Evolutionary conservation across 2,329 filamentous ascomycete genomes (phyloP), one percentile per base, ranked within the genome.

Genomic region (Tolypocladium pustulatum): DNA sequence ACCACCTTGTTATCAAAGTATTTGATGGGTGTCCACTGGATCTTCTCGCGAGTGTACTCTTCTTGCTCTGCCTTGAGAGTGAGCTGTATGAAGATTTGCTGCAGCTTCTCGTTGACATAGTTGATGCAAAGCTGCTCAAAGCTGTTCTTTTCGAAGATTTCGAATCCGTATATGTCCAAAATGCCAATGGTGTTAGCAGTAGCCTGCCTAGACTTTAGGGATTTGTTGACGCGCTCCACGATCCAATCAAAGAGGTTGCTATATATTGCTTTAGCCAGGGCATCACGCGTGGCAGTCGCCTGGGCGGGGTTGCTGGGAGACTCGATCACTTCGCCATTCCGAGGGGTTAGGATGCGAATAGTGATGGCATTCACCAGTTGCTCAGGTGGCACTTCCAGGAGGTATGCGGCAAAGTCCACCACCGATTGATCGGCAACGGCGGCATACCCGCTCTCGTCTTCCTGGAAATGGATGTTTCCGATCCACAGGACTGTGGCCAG

Each of bases 1-100:
- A 99, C 94, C 54, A 99, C 88, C 79, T 97, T 97, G 81, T 99
- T 99, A 75, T 99, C 94, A 67, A 97, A 99, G 75, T 97, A 99
- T 68, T 94, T 95, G 80, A 99, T 99, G 2, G 94, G 94, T 0
- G 92, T 97, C 94, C 94, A 99, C 70, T 96, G 87, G 70, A 99
- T 99, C 78, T 97, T 87, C 73, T 99, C 94, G 55, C 90, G 82
- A 20, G 89, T 91, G 69, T 99, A 99, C 72, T 99, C 94, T 66
- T 99, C 94, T 76, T 99, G 94, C 72, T 99, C 94, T 0, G 94
- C 88, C 78, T 96, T 96, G 62, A 99, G 75, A 0, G 94, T 99
- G 66, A 99, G 79, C 73, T 99, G 94, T 65, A 99, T 99, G 71
- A 99, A 99, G 68, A 99, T 97, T 70, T 99, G 94, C 75, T 99